Base-by-base conservation (phyloP, 2,329 filamentous ascomycete species). In the Penicillium brasilianum region DNA sequence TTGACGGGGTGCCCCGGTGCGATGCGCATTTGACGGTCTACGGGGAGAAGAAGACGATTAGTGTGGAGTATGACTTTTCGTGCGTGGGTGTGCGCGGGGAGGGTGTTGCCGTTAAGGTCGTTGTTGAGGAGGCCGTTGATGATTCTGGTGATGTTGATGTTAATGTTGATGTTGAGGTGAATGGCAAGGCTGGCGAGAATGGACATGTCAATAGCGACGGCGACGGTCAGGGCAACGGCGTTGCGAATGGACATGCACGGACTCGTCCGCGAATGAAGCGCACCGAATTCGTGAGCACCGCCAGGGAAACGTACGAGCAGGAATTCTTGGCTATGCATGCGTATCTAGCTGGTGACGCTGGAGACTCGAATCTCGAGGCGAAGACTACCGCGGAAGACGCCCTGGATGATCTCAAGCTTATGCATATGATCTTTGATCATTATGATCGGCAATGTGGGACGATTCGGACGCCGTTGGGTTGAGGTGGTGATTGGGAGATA, bases 51-150 rank as follows among this genome's bases (percentile, higher is more conserved):
- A 88, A 88, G 73, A 82, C 81, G 0, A 82, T 88, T 0, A 78
- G 75, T 1, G 77, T 88, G 11, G 69, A 82, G 37, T 87, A 84
- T 63, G 84, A 88, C 58, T 83, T 84, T 0, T 86, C 86, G 0
- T 87, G 83, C 58, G 57, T 61, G 7, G 53, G 62, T 5, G 49
- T 48, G 37, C 32, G 30, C 9, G 77, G 87, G n/a, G 85, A 85
- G 64, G 84, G 81, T 0, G 71, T 86, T 1, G 82, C 83, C 0
- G 82, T 85, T 25, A 81, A 76, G 6, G 79, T 87, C 57, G 66
- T 72, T 9, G 71, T 79, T 10, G 72, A 78, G 46, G 72, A 76
- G 53, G 63, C 65, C 11, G 72, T 71, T 14, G 1, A 3, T 30
- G 36, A 55, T 13, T 10, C 49, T n/a, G 46, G 2, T 5, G 48